Percentiles rank a stretch among this genome's conserved stretches.
phyloP scores from a whole-genome alignment of 495 filamentous ascomycete genomes.

The Neurospora sp. region DNA sequence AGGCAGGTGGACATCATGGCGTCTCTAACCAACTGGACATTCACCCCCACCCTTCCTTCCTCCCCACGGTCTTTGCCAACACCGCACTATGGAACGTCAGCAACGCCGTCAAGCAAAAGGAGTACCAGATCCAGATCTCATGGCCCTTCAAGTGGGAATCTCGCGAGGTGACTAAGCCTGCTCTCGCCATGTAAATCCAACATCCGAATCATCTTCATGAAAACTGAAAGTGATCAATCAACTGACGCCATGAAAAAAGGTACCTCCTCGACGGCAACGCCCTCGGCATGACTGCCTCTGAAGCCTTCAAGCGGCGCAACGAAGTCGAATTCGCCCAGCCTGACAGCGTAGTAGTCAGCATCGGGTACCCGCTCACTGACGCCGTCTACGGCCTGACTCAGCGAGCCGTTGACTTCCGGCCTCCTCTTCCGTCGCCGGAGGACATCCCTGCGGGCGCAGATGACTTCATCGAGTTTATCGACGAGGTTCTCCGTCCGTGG shows the following conservation, averaged over 20 bases:
- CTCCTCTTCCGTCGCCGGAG: slow-evolving; percentile 1
- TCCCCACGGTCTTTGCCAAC: slow-evolving; percentile 13
- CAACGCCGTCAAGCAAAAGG: slow-evolving; percentile 4
- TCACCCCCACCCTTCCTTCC: slow-evolving; percentile 13
- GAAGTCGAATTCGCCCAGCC: slow-evolving; percentile 7
- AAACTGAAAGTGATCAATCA: not conserved
- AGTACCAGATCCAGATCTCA: slow-evolving; percentile 14
- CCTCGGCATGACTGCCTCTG: slow-evolving; percentile 13
- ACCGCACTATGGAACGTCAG: slow-evolving; percentile 14
- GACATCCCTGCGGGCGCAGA: slow-evolving; percentile 4
- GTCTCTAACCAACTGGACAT: slow-evolving; percentile 7
- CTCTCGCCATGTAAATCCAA: slow-evolving; percentile 6
- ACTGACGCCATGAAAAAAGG: not conserved
- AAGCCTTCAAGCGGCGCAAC: slow-evolving; percentile 13
- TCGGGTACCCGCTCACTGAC: slow-evolving; percentile 19
- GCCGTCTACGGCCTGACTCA: slow-evolving; percentile 8
- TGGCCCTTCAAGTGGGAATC: slow-evolving; percentile 14
- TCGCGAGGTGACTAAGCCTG: not conserved
- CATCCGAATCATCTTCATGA: not conserved
- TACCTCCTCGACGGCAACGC: slow-evolving; percentile 22
- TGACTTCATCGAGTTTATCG: slow-evolving; percentile 11
- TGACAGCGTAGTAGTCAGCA: slow-evolving; percentile 16
- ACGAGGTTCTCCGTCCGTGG: slow-evolving; percentile 9
- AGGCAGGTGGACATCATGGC: not conserved
- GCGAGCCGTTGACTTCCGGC: slow-evolving; percentile 9